Base-by-base conservation (phyloP, 257 asterid genomes). In the Ilex aquifolium region DNA sequence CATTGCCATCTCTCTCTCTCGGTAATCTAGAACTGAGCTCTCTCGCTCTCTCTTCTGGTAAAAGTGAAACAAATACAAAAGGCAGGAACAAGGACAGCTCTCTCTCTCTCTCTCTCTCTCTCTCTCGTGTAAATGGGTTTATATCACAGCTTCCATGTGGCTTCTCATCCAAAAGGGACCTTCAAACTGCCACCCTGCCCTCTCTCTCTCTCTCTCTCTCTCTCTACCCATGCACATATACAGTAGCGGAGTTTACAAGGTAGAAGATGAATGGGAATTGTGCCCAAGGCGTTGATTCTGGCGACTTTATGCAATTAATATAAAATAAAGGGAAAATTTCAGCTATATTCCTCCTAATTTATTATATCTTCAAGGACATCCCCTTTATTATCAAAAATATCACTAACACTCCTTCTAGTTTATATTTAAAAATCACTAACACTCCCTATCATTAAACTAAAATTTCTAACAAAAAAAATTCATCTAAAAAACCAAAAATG, bases 91-190 rank as follows among this genome's bases (percentile, higher is more conserved):
- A 11, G 12, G 12, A 42, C 12, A 42, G 48, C 10, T 11, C 29
- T 61, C 52, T 61, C 14, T 51, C 44, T 62, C 27, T 48, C 21
- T 15, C 54, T 44, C 60, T 32, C 62, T 32, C 62, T 10, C 21
- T 61, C 44, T 21, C 29, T 31, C 4, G 12, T 36, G 13, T 54
- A 10, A 57, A 40, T 13, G 42, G 31, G 10, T 17, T 55, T 36
- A 44, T 36, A 3, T 39, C 68, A 72, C 65, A 61, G 46, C 36
- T 53, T 69, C 64, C 63, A 64, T 58, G 80, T 70, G 73, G 74
- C 77, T 76, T 2, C 13, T 59, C 60, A 75, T 70, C 70, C 52
- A 48, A 66, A 70, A 44, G 62, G 68, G 32, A 60, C 74, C 62
- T 75, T 58, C 62, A 59, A 75, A 66, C 76, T 53, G 72, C 56